These are phyloP conservation scores for Larix sibirica DNA, from an alignment of 83 land plant species.

Conservation along the genomic window DNA sequence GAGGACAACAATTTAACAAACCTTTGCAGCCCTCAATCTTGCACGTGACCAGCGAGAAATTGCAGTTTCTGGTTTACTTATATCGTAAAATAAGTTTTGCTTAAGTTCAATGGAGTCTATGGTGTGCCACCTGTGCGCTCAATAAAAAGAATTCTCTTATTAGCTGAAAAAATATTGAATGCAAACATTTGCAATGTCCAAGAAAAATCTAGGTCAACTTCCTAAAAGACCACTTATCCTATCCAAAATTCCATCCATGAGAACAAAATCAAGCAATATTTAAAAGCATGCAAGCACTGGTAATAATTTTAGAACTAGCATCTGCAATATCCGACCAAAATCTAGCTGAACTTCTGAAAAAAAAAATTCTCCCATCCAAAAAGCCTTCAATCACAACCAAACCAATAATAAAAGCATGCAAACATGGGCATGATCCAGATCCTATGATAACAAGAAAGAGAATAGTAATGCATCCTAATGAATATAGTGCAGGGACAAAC, in stretches of 20 bases:
- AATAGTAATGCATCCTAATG: background rate
- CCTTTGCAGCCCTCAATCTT: slow-evolving; percentile 64
- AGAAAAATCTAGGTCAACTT: background rate
- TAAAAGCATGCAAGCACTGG: too few species aligned
- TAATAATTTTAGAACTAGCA: too few species aligned
- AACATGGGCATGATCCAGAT: background rate
- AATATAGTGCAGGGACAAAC: slow-evolving; percentile 1
- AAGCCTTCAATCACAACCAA: background rate
- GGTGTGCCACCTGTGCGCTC: slow-evolving; percentile 59
- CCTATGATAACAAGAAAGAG: background rate
- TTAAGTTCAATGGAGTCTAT: slow-evolving; percentile 50
- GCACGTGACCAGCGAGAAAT: slow-evolving; percentile 47
- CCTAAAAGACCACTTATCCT: background rate
- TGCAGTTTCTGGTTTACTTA: slow-evolving; percentile 37
- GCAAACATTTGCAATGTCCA: background rate
- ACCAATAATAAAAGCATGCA: background rate
- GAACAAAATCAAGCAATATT: too few species aligned
- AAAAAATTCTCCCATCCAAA: too few species aligned
- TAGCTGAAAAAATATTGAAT: background rate
- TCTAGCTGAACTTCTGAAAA: too few species aligned
- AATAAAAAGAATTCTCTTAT: background rate
- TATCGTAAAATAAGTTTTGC: slow-evolving; percentile 38
- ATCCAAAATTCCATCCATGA: too few species aligned
- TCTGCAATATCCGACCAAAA: too few species aligned
- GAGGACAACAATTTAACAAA: slow-evolving; percentile 6